Conservation (phyloP, 164 flowering plant species). For the Stephania cephalantha region DNA sequence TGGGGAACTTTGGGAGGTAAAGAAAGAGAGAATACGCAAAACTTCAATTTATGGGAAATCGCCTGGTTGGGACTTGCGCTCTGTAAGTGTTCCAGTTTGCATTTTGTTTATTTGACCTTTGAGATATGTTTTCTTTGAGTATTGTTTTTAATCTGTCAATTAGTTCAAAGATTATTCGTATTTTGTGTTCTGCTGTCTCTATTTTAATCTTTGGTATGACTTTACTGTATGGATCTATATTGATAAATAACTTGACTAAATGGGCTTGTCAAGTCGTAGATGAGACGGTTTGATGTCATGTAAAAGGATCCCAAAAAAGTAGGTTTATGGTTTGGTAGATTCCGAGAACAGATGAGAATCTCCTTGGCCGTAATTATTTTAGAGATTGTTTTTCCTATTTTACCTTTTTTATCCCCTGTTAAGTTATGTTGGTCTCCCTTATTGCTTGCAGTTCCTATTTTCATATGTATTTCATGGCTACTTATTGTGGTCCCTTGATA, state of each 20-base stretch:
- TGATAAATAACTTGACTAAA: no score
- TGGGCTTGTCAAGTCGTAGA: no score
- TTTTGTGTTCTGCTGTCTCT: neutral
- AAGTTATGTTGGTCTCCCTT: neutral
- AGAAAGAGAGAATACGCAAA: conserved; percentile 74
- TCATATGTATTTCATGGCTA: neutral
- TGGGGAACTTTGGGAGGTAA: conserved; percentile 93
- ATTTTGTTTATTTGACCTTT: neutral
- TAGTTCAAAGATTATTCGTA: neutral
- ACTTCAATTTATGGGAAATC: conserved; percentile 72
- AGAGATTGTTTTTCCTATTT: neutral
- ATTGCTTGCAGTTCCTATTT: neutral
- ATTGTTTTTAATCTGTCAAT: neutral
- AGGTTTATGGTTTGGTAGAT: no score
- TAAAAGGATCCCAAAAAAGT: no score
- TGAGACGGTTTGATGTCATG: no score
- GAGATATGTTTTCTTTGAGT: neutral
- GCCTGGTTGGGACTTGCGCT: conserved; percentile 95
- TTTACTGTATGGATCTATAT: neutral
- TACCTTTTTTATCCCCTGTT: neutral
- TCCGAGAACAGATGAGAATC: no score
- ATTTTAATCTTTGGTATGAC: neutral
- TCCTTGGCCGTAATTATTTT: no score
- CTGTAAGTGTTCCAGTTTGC: conserved; percentile 59
- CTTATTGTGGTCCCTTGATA: neutral